Evolutionary conservation across 108 stramenopile genomes (phyloP).

Genomic region (Pelagomonas calceolata): DNA sequence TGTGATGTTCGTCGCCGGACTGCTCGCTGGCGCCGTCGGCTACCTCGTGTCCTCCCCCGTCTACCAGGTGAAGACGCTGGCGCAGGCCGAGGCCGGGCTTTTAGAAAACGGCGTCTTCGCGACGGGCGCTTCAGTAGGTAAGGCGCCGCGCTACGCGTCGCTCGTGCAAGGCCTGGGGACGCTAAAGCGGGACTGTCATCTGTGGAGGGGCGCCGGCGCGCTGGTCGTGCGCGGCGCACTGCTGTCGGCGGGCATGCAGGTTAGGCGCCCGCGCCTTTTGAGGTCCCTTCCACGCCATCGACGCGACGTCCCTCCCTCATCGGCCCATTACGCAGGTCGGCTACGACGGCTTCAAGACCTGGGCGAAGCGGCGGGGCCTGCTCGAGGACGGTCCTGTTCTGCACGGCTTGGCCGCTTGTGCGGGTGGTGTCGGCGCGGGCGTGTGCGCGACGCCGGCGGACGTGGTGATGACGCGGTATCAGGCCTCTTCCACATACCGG

Average conservation of each 20-base stretch:
- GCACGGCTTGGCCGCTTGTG: neutral
- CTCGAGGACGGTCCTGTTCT: neutral
- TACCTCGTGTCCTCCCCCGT: neutral
- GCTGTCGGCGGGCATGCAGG: neutral
- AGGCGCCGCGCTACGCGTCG: neutral
- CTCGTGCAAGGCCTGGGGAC: neutral
- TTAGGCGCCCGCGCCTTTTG: no score
- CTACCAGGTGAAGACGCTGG: neutral
- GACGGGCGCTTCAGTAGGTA: neutral
- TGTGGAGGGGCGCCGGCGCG: neutral
- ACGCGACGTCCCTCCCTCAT: no score
- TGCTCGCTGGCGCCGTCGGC: neutral
- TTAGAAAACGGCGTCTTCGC: neutral
- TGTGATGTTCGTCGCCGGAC: neutral
- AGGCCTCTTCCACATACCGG: neutral
- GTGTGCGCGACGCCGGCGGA: neutral
- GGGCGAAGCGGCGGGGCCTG: neutral
- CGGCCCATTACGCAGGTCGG: no score
- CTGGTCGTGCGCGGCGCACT: neutral
- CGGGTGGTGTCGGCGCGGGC: neutral
- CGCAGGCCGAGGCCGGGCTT: neutral
- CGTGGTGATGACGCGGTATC: neutral
- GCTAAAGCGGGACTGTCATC: neutral
- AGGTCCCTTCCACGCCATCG: no score
- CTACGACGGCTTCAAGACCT: neutral